Evolutionary conservation across 768 basidiomycete species (phyloP).

Genomic region (Lactifluus echinatus): DNA sequence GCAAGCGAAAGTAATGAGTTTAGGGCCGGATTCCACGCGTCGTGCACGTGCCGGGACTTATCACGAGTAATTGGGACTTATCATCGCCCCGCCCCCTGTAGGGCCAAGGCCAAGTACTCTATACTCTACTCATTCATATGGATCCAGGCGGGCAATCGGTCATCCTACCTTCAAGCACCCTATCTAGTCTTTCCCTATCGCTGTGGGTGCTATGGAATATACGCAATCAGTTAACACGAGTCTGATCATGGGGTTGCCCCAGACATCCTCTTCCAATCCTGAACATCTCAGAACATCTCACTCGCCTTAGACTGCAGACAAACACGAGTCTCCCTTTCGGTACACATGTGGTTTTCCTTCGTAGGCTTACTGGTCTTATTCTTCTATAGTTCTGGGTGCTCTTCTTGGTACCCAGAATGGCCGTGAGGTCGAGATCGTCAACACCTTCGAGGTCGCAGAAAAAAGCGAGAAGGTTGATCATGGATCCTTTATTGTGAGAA

Average conservation of each 20-base stretch:
- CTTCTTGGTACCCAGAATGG: constrained; percentile 91
- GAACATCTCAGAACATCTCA: constrained; percentile 94
- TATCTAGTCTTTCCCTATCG: constrained; percentile 65
- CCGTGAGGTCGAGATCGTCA: constrained; percentile 93
- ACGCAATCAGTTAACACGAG: background rate
- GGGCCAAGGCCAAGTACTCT: no score
- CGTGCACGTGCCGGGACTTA: background rate
- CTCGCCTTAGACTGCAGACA: constrained; percentile 71
- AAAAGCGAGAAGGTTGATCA: constrained; percentile 61
- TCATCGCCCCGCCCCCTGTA: no score
- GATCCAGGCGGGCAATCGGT: constrained; percentile 72
- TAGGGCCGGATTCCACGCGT: constrained; percentile 7
- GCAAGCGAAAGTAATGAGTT: no score
- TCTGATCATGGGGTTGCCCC: background rate
- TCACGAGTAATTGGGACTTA: background rate
- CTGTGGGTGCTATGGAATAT: constrained; percentile 39
- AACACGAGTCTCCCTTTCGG: constrained; percentile 56
- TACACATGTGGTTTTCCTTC: constrained; percentile 26
- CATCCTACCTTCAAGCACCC: constrained; percentile 60
- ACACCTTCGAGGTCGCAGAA: constrained; percentile 82
- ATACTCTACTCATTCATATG: constrained; percentile 36
- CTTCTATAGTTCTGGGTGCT: constrained; percentile 71
- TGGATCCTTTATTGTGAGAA: constrained; percentile 70
- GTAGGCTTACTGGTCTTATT: background rate
- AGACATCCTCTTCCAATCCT: constrained; percentile 96